Percentiles rank a stretch among this genome's conserved stretches.
Evolutionary conservation across 1,284 basidiomycete species (phyloP).

Genomic region (Amylostereum areolatum): DNA sequence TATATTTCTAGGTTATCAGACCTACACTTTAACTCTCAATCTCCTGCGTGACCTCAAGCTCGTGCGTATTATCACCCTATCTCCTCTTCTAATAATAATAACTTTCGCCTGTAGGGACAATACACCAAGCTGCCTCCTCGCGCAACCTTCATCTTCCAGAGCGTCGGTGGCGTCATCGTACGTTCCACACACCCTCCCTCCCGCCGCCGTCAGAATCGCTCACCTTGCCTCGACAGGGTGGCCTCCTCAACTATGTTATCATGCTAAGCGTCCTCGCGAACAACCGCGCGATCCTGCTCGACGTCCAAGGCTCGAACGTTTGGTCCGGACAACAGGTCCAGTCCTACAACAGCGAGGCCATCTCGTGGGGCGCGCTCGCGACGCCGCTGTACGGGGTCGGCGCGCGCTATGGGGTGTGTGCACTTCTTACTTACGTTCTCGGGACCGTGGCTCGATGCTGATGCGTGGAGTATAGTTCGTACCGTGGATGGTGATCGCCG

Average conservation of each 20-base stretch:
- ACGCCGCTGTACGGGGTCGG: slow-evolving; percentile 34
- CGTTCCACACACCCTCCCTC: no score
- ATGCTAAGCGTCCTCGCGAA: slow-evolving; percentile 21
- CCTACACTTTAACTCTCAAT: slow-evolving; percentile 19
- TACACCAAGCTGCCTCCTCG: slow-evolving; percentile 48
- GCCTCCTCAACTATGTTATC: slow-evolving; percentile 21
- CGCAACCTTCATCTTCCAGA: slow-evolving; percentile 36
- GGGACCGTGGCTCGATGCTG: no score
- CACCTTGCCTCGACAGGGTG: no score
- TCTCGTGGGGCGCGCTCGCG: slow-evolving; percentile 42
- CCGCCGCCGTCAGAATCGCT: no score
- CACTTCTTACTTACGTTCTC: no score
- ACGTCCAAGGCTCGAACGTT: slow-evolving; percentile 35
- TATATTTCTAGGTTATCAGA: slow-evolving; percentile 4
- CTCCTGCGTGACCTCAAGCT: slow-evolving; percentile 39
- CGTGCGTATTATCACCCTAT: no score
- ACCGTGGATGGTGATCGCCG: slow-evolving; percentile 28
- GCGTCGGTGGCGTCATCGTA: slow-evolving; percentile 33
- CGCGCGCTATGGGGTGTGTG: slow-evolving; percentile 31
- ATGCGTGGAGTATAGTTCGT: no score
- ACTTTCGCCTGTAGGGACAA: no score
- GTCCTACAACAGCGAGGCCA: slow-evolving; percentile 32
- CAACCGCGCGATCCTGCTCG: slow-evolving; percentile 30
- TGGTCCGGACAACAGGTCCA: slow-evolving; percentile 34
- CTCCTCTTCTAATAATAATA: no score